Conservation (phyloP, 345 rosid species). For the Lepidium sativum region DNA sequence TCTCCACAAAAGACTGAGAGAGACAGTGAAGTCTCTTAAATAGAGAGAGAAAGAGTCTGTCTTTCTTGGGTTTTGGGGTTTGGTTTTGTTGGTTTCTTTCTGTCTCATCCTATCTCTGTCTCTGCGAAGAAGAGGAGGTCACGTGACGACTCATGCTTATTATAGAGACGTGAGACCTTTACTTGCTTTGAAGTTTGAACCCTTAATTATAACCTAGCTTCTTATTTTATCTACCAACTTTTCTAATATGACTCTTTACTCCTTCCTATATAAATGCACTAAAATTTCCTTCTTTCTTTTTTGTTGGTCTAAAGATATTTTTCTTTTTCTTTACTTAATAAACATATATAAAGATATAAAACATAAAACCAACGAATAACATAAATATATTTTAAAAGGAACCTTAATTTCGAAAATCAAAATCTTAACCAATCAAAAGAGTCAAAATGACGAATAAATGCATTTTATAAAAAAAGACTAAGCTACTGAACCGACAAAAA, state of each 20-base stretch:
- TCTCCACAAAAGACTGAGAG: conserved; percentile 32
- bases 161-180: conserved; percentile 31
- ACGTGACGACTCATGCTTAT: conserved; percentile 45
- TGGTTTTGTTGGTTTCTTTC: conserved; percentile 32
- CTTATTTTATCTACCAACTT: conserved; percentile 2
- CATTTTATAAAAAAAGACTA: too few species aligned
- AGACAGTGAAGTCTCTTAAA: conserved; percentile 34
- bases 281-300: too few species aligned
- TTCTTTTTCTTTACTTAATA: not conserved
- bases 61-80: conserved; percentile 34
- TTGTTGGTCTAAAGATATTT: not conserved
- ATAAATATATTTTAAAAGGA: too few species aligned
- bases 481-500: too few species aligned
- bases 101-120: conserved; percentile 27
- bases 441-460: too few species aligned
- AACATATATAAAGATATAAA: too few species aligned
- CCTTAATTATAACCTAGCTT: not conserved
- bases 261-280: not conserved
- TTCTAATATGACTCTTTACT: not conserved
- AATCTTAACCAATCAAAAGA: too few species aligned
- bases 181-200: conserved; percentile 24
- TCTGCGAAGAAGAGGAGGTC: conserved; percentile 32
- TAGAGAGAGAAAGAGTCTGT: conserved; percentile 13
- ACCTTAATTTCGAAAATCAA: too few species aligned
- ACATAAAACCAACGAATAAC: too few species aligned